Base-by-base conservation (phyloP, 225 moss, liverwort and hornwort species). In the Physcomitrellopsis africana region DNA sequence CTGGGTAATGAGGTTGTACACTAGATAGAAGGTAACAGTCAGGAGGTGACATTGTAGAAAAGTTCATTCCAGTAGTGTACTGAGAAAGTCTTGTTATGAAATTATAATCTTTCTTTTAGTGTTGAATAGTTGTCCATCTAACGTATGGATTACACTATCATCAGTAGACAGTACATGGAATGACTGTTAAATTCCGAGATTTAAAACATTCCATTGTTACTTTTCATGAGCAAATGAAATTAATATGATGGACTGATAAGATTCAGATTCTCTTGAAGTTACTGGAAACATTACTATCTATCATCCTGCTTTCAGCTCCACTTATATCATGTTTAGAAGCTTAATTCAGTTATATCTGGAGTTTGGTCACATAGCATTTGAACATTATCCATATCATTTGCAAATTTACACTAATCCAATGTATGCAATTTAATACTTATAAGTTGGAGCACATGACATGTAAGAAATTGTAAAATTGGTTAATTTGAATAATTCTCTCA, bases 11-110 rank as follows among this genome's bases (percentile, higher is more conserved):
- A 69, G 69, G 71, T 76, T 76, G 51, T 76, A 29, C 26, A 54
- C 48, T 77, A 56, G 18, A 64, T 57, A 65, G 59, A 63, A 73
- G 65, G 24, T 65, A 49, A 42, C 26, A 46, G 52, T 64, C 76
- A 64, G 68, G 48, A 63, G 72, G 72, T 79, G 65, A 44, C 45
- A 15, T 64, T 46, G 51, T 58, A 65, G 58, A 51, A 14, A 2
- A 83, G 73, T 72, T 63, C 67, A 69, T 80, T 51, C 60, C 52
- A 82, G 64, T 69, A 73, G 51, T 73, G 58, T 51, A 65, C 63
- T 64, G 64, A 65, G 64, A 70, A 37, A 68, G 65, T 60, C 65
- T 48, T 51, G 46, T 22, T 32, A 20, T 49, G 67, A 58, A 3
- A 22, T 67, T 49, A 47, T 68, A 22, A 20, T 48, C 7, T 59